Evolutionary conservation across 2,329 filamentous ascomycete species (phyloP), one percentile per base, ranked within the genome.

Genomic region (Paecilomyces sp.): DNA sequence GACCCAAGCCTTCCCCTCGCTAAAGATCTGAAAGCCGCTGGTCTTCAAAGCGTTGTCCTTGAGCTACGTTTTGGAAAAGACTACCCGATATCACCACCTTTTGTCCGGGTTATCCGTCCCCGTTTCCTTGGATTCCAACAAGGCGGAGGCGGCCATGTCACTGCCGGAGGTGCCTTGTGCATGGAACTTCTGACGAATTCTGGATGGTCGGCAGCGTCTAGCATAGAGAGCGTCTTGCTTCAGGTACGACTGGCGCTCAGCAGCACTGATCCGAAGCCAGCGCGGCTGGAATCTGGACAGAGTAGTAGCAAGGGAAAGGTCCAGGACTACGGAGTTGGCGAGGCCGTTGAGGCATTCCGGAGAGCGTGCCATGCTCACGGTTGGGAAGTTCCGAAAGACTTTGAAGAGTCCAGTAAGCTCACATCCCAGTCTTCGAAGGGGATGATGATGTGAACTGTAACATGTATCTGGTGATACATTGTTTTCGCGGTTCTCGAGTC

Each of bases 121-220:
- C 87, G 88, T 3, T 93, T 96, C 71, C 72, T 93, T 22, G 80
- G 85, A 1, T 93, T 93, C 68, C 70, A 78, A 28, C 66, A 79
- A 3, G 91, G 91, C 3, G 92, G 92, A 22, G 92, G 92, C 25
- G 92, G 92, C 0, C 90, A 96, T 71, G 88, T 97, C 61, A 96
- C 92, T 0, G 77, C 81, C 1, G 92, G 92, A 25, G 92, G 92
- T 1, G 90, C 92, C 1, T 85, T 97, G 76, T 88, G 86, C 72
- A 92, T 95, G 85, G 88, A 94, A 73, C 80, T 94, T 3, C 80
- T 96, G 62, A 96, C 92, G 1, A 91, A 88, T 71, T 84, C 85
- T 6, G 92, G 92, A 28, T 97, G 92, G 92, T 86, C 82, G 24
- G 86, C 89, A 0, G 86, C 83, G 1, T 85, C 82, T 56, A 86